These are phyloP conservation scores for Epicoccum nigrum DNA, from an alignment of 2,329 filamentous ascomycete species.

Conservation along the genomic window DNA sequence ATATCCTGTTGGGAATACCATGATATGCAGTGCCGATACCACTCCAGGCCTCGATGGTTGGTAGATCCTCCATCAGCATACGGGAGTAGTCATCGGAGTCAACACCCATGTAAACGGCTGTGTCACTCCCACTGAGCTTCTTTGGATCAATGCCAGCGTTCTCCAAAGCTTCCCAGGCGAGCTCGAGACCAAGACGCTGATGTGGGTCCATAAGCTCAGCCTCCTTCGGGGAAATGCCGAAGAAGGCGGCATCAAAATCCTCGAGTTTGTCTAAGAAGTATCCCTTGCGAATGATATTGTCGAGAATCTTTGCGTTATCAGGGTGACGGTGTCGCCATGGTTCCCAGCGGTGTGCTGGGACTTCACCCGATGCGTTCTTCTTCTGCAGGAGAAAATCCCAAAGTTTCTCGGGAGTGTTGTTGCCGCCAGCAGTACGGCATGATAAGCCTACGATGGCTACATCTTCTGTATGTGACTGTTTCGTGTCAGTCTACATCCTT, in stretches of 20 bases:
- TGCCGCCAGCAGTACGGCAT: slow-evolving; percentile 42
- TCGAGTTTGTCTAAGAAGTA: slow-evolving; percentile 42
- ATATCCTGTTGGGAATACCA: slow-evolving; percentile 47
- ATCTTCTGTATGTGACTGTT: slow-evolving; percentile 12
- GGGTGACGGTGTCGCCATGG: slow-evolving; percentile 35
- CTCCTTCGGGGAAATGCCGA: slow-evolving; percentile 40
- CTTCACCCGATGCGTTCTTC: slow-evolving; percentile 36
- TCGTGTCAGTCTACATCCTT: background rate
- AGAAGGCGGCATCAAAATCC: slow-evolving; percentile 37
- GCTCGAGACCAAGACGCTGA: slow-evolving; percentile 32
- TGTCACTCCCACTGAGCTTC: slow-evolving; percentile 27
- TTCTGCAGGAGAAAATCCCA: slow-evolving; percentile 43
- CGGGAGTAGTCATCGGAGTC: slow-evolving; percentile 29
- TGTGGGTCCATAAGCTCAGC: slow-evolving; percentile 37
- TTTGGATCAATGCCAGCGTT: slow-evolving; percentile 29
- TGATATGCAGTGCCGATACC: slow-evolving; percentile 50
- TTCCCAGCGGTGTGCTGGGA: slow-evolving; percentile 42
- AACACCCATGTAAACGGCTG: slow-evolving; percentile 34
- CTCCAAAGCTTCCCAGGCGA: slow-evolving; percentile 39
- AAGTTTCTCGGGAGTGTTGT: slow-evolving; percentile 39
- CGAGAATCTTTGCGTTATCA: slow-evolving; percentile 34
- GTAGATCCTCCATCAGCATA: slow-evolving; percentile 44
- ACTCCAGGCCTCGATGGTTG: slow-evolving; percentile 48
- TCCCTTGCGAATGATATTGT: slow-evolving; percentile 33
- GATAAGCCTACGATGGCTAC: slow-evolving; percentile 46